Conservation (phyloP, 345 rosid genomes). For the Kandelia obovata region DNA sequence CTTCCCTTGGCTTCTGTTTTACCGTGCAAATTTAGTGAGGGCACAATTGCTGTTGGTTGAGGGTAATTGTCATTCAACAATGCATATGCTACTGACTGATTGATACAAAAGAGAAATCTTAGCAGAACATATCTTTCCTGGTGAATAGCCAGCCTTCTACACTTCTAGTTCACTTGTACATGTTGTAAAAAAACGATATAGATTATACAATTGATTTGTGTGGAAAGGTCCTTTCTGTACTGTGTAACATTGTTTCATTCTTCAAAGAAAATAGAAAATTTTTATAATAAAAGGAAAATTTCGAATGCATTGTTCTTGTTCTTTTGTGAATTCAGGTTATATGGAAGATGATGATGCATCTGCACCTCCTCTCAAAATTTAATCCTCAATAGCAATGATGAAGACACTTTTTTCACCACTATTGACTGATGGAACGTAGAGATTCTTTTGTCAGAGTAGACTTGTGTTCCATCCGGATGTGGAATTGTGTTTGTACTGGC, state of each 20-base stretch:
- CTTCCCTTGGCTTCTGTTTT: conserved; percentile 9
- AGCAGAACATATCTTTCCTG: conserved; percentile 18
- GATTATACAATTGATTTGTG: conserved; percentile 44
- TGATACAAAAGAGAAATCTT: conserved; percentile 30
- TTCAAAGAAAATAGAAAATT: conserved; percentile 27
- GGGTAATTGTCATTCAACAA: conserved; percentile 18
- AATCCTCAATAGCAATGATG: not conserved
- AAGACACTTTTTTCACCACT: not conserved
- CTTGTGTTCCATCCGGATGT: not conserved
- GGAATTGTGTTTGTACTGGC: no score
- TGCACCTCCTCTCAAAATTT: not conserved
- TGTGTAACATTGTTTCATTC: conserved; percentile 68
- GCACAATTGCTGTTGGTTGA: conserved; percentile 36
- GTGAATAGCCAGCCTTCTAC: conserved; percentile 30
- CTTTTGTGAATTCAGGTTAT: not conserved
- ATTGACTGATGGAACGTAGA: not conserved
- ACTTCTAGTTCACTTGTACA: conserved; percentile 53
- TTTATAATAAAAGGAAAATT: conserved; percentile 8
- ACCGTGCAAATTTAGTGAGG: conserved; percentile 12
- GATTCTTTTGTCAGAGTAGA: not conserved
- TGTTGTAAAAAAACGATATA: conserved; percentile 56
- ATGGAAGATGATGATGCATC: not conserved
- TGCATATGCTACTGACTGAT: conserved; percentile 48
- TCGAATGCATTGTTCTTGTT: not conserved
- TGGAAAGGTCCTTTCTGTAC: conserved; percentile 45